Percentiles rank a stretch among this genome's conserved stretches.
These are phyloP conservation scores for Tolypocladium cylindrosporum DNA, from an alignment of 2,329 filamentous ascomycete genomes.

Conservation along the genomic window DNA sequence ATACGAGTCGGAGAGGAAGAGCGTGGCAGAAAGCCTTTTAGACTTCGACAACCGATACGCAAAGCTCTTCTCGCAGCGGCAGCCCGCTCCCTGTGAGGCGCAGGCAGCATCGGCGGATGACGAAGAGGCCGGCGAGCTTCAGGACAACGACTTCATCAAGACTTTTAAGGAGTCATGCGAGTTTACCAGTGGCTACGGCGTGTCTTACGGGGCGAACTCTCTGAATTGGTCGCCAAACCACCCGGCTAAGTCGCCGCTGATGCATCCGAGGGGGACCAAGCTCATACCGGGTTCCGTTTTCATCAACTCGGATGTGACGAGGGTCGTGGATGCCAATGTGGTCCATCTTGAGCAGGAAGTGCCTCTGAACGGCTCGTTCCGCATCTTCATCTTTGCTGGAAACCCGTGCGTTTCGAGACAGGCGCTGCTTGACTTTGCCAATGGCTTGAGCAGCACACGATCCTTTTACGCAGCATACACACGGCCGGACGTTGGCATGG, in stretches of 20 bases:
- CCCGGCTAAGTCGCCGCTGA: slow-evolving; percentile 57
- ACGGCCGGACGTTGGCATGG: slow-evolving; percentile 47
- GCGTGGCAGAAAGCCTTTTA: slow-evolving; percentile 74
- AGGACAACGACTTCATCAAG: slow-evolving; percentile 69
- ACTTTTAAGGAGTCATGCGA: slow-evolving; percentile 88
- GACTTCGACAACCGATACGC: slow-evolving; percentile 85
- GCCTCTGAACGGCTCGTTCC: slow-evolving; percentile 78
- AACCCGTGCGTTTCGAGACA: slow-evolving; percentile 44
- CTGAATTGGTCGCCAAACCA: slow-evolving; percentile 77
- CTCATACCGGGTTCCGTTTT: slow-evolving; percentile 68
- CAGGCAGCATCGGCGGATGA: slow-evolving; percentile 45
- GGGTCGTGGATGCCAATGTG: slow-evolving; percentile 80
- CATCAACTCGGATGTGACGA: slow-evolving; percentile 70
- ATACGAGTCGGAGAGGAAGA: slow-evolving; percentile 78
- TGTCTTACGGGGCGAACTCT: slow-evolving; percentile 71
- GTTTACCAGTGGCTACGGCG: slow-evolving; percentile 87
- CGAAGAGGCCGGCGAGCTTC: slow-evolving; percentile 15
- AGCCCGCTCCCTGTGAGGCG: slow-evolving; percentile 64
- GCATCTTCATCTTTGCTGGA: slow-evolving; percentile 80
- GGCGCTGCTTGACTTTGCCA: slow-evolving; percentile 62
- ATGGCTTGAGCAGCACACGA: slow-evolving; percentile 49
- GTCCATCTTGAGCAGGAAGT: slow-evolving; percentile 87
- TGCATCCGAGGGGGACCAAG: slow-evolving; percentile 55
- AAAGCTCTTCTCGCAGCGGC: slow-evolving; percentile 74
- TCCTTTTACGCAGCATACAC: slow-evolving; percentile 66